Evolutionary conservation across 768 basidiomycete genomes (phyloP).

Genomic region (Serendipita sp.): DNA sequence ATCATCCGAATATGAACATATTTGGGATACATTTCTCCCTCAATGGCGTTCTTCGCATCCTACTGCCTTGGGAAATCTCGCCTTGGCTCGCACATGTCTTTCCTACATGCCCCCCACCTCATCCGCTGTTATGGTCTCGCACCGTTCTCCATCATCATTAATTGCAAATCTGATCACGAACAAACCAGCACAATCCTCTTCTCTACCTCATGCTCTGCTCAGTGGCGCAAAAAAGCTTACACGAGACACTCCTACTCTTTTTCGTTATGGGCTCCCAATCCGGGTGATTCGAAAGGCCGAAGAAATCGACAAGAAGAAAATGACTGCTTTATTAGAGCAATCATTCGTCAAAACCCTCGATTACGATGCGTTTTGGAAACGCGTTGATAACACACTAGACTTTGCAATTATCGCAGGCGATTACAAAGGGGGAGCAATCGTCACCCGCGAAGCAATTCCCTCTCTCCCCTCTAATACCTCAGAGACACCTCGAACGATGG

Average conservation of each 20-base stretch:
- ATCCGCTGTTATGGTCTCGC: slow-evolving; percentile 92
- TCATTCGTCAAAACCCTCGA: slow-evolving; percentile 69
- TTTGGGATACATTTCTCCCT: slow-evolving; percentile 66
- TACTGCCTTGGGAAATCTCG: slow-evolving; percentile 71
- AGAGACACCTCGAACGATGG: slow-evolving; percentile 29
- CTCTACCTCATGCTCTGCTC: slow-evolving; percentile 82
- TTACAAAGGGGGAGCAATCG: slow-evolving; percentile 87
- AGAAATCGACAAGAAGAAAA: slow-evolving; percentile 59
- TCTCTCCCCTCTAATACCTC: slow-evolving; percentile 20
- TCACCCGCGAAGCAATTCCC: slow-evolving; percentile 43
- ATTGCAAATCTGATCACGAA: slow-evolving; percentile 98
- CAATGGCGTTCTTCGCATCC: slow-evolving; percentile 68
- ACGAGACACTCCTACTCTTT: slow-evolving; percentile 78
- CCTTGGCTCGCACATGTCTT: slow-evolving; percentile 73
- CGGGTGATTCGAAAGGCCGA: slow-evolving; percentile 54
- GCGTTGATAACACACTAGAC: slow-evolving; percentile 64
- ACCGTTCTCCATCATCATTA: slow-evolving; percentile 85
- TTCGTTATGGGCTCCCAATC: slow-evolving; percentile 78
- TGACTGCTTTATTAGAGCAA: slow-evolving; percentile 72
- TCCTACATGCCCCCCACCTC: slow-evolving; percentile 84
- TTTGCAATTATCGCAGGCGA: slow-evolving; percentile 91
- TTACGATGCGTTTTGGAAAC: slow-evolving; percentile 55
- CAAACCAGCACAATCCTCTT: slow-evolving; percentile 89
- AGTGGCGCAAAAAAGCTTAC: slow-evolving; percentile 77
- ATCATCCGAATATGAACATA: slow-evolving; percentile 69